These are phyloP conservation scores for Yarrowia sp. DNA, from an alignment of 805 yeast genomes.

Conservation along the genomic window DNA sequence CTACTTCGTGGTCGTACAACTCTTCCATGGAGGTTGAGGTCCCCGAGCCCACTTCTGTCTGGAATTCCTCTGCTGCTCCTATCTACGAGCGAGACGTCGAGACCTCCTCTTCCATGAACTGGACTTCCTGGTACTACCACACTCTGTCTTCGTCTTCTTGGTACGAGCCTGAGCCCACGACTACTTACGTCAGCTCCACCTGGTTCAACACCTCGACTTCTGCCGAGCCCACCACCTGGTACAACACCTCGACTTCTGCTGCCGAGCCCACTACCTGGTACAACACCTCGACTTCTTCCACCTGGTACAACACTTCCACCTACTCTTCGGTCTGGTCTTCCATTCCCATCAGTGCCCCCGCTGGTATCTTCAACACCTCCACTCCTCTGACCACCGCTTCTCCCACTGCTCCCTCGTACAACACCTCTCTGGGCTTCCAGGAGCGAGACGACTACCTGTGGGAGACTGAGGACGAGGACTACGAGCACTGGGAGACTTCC, in stretches of 20 bases:
- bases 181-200: too few relatives aligned
- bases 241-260: neutral
- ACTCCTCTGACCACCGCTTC: neutral
- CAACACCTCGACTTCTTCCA: neutral
- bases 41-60: neutral
- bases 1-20: neutral
- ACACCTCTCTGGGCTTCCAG: neutral
- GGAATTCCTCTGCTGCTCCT: neutral
- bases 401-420: conserved; percentile 2
- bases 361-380: conserved; percentile 1
- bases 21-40: too few relatives aligned
- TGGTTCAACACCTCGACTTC: neutral
- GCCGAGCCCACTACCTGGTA: neutral
- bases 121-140: neutral
- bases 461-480: neutral
- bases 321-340: neutral
- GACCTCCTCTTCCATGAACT: neutral
- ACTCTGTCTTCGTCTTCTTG: neutral
- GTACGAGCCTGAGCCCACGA: neutral
- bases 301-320: neutral
- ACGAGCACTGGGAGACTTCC: neutral
- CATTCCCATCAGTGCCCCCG: conserved; percentile 7
- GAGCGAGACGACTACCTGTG: neutral
- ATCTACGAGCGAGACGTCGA: conserved; percentile 5
- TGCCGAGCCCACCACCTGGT: neutral